Evolutionary conservation across 116 monocot genomes (phyloP).

Genomic region (Papilionanthe hybrid): DNA sequence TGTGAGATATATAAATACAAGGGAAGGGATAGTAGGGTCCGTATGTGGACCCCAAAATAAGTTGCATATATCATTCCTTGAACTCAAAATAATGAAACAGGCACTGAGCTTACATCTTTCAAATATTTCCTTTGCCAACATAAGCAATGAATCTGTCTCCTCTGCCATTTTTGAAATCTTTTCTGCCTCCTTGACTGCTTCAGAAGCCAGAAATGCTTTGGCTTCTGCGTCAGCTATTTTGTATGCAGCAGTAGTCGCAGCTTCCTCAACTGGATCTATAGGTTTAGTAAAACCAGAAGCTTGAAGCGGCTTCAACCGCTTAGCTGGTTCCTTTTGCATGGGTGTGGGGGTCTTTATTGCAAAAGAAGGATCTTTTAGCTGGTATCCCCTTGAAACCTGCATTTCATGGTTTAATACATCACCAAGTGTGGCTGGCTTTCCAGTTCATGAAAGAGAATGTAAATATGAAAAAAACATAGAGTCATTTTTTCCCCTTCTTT

Average conservation of each 20-base stretch:
- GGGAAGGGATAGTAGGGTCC: no score
- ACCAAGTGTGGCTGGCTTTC: neutral
- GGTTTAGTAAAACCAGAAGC: constrained; percentile 10
- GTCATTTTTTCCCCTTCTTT: no score
- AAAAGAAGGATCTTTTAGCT: constrained; percentile 47
- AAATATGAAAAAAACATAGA: neutral
- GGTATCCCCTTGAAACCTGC: constrained; percentile 60
- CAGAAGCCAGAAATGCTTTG: constrained; percentile 69
- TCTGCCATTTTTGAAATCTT: constrained; percentile 58
- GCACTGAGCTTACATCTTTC: constrained; percentile 52
- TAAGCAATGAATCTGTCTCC: constrained; percentile 54
- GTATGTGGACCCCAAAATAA: no score
- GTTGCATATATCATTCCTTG: neutral
- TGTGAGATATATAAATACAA: no score
- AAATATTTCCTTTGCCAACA: constrained; percentile 56
- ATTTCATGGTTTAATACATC: constrained; percentile 1
- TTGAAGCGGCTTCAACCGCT: constrained; percentile 22
- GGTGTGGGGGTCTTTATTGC: constrained; percentile 50
- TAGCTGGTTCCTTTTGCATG: constrained; percentile 57
- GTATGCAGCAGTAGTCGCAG: constrained; percentile 42
- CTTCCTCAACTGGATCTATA: constrained; percentile 24
- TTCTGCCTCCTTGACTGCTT: constrained; percentile 73
- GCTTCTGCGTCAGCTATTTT: constrained; percentile 80
- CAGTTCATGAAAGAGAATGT: neutral
- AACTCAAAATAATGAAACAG: neutral